Evolutionary conservation across 1,139 yeast species (phyloP).

Genomic region (Nadsonia starkeyi-henricii): DNA sequence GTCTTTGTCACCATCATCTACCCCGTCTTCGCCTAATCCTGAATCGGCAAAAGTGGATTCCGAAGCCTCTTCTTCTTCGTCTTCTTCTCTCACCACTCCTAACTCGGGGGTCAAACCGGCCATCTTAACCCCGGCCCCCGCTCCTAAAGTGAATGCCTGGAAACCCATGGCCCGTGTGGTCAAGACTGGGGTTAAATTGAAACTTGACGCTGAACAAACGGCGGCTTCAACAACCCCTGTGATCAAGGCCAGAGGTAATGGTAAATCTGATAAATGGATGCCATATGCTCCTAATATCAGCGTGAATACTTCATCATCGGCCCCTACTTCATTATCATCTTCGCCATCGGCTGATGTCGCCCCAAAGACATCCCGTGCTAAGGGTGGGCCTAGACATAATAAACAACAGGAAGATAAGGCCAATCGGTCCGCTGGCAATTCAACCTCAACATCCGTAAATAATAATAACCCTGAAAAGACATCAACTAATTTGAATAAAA

Average conservation of each 20-base stretch:
- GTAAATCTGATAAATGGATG: conserved; percentile 70
- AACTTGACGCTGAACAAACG: conserved; percentile 7
- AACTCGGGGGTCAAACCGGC: no score
- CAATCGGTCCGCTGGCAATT: no score
- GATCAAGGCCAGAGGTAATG: conserved; percentile 27
- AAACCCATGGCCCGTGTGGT: conserved; percentile 12
- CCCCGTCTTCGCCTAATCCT: conserved; percentile 1
- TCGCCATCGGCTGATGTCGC: neutral
- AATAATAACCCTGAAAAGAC: neutral
- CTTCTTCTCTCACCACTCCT: conserved; percentile 3
- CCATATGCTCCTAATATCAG: conserved; percentile 71
- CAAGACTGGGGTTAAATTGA: conserved; percentile 10
- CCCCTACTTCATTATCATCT: conserved; percentile 14
- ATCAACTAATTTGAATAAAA: conserved; percentile 4
- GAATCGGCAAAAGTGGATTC: conserved; percentile 4
- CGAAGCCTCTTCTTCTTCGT: conserved; percentile 5
- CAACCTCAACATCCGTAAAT: neutral
- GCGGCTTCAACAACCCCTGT: conserved; percentile 26
- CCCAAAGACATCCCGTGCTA: conserved; percentile 6
- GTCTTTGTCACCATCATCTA: conserved; percentile 2
- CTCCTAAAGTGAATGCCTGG: conserved; percentile 30
- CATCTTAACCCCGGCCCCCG: conserved; percentile 29
- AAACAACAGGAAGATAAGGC: neutral
- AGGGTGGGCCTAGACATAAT: neutral
- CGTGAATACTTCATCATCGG: conserved; percentile 15